A percentile compares a stretch with the other conserved stretches of the same genome.
These are phyloP conservation scores for Hypoxylon cercidicola DNA, from an alignment of 495 filamentous ascomycete species.

Conservation along the genomic window DNA sequence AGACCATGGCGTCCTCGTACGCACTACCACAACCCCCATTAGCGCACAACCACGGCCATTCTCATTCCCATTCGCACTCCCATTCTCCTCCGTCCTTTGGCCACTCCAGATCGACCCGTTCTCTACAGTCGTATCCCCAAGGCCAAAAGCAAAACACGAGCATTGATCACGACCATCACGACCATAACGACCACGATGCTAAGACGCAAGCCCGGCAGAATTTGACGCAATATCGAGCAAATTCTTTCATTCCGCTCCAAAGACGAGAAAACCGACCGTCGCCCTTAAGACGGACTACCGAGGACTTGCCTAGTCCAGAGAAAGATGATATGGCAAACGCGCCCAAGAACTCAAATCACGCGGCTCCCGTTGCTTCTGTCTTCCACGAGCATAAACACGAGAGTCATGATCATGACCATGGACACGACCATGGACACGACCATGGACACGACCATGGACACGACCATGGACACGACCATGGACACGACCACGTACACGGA, in stretches of 20 bases:
- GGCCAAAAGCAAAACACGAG: slow-evolving; percentile 38
- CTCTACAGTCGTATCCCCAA: slow-evolving; percentile 40
- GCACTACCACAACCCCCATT: slow-evolving; percentile 60
- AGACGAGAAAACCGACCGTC: slow-evolving; percentile 50
- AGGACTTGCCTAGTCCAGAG: slow-evolving; percentile 30
- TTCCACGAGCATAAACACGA: slow-evolving; percentile 42
- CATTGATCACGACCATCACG: slow-evolving; percentile 42
- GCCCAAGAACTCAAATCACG: slow-evolving; percentile 18
- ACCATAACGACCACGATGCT: slow-evolving; percentile 48
- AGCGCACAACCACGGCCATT: slow-evolving; percentile 53
- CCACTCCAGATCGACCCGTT: slow-evolving; percentile 44
- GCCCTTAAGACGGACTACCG: slow-evolving; percentile 37
- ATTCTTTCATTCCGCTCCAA: slow-evolving; percentile 47
- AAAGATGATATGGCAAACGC: slow-evolving; percentile 17
- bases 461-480: slow-evolving; percentile 31
- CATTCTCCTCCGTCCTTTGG: slow-evolving; percentile 52
- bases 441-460: no score
- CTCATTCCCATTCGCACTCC: slow-evolving; percentile 53
- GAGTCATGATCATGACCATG: slow-evolving; percentile 25
- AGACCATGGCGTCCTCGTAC: slow-evolving; percentile 61
- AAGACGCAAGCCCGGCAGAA: slow-evolving; percentile 51
- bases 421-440: slow-evolving; percentile 41
- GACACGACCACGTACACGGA: slow-evolving; percentile 46
- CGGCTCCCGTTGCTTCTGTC: slow-evolving; percentile 26
- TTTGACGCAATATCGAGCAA: slow-evolving; percentile 46